Evolutionary conservation across 75 land plant genomes (phyloP).

Genomic region (Azolla pinnata): DNA sequence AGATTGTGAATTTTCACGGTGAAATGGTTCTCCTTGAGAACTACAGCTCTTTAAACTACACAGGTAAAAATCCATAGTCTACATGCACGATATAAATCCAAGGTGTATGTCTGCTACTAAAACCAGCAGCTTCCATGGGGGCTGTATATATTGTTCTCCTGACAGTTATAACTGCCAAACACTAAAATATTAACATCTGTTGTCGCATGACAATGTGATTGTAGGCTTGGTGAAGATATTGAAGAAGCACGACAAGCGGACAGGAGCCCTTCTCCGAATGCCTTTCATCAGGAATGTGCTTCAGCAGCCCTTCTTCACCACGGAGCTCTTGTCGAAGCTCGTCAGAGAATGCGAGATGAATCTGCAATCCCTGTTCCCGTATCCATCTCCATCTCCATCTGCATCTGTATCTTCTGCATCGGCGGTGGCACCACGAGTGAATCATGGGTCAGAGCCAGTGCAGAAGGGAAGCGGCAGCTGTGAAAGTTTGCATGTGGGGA

Average conservation of each 20-base stretch:
- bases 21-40: conserved; percentile 85
- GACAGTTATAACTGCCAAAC: too few species aligned
- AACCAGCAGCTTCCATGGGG: too few species aligned
- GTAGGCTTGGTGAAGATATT: conserved; percentile 81
- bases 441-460: too few species aligned
- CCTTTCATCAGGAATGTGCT: conserved; percentile 71
- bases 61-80: conserved; percentile 44
- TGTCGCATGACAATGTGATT: too few species aligned
- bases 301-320: conserved; percentile 84
- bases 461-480: not conserved
- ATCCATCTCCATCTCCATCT: not conserved
- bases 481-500: too few species aligned
- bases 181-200: too few species aligned
- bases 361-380: conserved; percentile 53
- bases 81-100: too few species aligned
- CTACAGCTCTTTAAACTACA: conserved; percentile 86
- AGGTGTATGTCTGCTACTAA: too few species aligned
- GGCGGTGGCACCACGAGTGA: too few species aligned
- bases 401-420: too few species aligned
- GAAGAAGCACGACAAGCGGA: conserved; percentile 91
- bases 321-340: conserved; percentile 68
- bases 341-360: conserved; percentile 71
- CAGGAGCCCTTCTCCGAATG: conserved; percentile 55
- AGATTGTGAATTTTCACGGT: conserved; percentile 80
- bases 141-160: conserved; percentile 1